Evolutionary conservation across 1,284 basidiomycete species (phyloP).

Genomic region (Malassezia slooffiae): DNA sequence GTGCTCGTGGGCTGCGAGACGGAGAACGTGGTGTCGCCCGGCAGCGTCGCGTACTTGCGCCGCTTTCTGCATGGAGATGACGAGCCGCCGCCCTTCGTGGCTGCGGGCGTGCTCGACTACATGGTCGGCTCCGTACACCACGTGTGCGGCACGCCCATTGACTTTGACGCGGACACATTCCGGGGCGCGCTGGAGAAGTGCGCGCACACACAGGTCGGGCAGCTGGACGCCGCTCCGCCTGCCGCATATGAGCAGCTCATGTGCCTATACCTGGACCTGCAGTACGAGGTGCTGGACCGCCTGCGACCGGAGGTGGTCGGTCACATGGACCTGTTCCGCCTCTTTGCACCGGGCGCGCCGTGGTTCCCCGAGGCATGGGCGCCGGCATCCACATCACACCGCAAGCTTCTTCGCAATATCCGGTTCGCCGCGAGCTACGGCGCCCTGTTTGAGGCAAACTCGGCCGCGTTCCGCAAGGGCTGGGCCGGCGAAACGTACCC

Average conservation of each 20-base stretch:
- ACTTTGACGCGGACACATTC: conserved; percentile 72
- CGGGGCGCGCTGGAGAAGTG: conserved; percentile 53
- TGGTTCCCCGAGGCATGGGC: conserved; percentile 5
- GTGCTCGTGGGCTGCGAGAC: conserved; percentile 87
- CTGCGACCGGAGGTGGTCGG: conserved; percentile 81
- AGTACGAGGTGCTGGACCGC: conserved; percentile 43
- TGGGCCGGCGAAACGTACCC: conserved; percentile 74
- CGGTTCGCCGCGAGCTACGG: conserved; percentile 66
- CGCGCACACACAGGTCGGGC: not conserved
- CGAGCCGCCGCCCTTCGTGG: conserved; percentile 7
- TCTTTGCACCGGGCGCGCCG: conserved; percentile 20
- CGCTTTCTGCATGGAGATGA: conserved; percentile 43
- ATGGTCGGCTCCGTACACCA: conserved; percentile 90
- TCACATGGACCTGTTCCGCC: conserved; percentile 61
- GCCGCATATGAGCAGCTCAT: conserved; percentile 18
- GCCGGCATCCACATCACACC: conserved; percentile 58
- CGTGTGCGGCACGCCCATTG: conserved; percentile 75
- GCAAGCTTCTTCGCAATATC: conserved; percentile 66
- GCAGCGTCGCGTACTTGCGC: conserved; percentile 53
- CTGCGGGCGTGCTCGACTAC: conserved; percentile 59
- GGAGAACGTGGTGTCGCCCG: conserved; percentile 65
- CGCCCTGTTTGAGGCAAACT: conserved; percentile 84
- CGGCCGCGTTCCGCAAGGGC: conserved; percentile 80
- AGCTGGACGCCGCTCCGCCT: not conserved
- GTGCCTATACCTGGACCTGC: conserved; percentile 31